Conservation (phyloP, 148 eudicot species). For the Silene uniflora region DNA sequence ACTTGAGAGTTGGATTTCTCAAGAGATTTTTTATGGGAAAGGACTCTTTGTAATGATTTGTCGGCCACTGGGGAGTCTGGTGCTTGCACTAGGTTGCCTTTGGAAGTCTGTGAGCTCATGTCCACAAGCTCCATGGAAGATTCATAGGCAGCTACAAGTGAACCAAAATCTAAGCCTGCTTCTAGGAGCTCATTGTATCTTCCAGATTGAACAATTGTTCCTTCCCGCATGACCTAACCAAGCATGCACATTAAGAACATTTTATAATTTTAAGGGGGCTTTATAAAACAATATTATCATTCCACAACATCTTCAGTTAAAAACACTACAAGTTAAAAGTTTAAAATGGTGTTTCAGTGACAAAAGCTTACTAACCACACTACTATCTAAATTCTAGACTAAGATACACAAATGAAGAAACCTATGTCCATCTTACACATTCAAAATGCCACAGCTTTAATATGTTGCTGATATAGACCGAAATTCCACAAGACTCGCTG, state of each 20-base stretch:
- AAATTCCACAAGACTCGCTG: background rate
- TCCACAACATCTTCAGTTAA: background rate
- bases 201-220: constrained; percentile 83
- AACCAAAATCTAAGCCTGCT: constrained; percentile 65
- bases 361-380: background rate
- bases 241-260: background rate
- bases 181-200: constrained; percentile 58
- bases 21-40: constrained; percentile 23
- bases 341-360: background rate
- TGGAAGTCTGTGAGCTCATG: constrained; percentile 25
- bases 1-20: constrained; percentile 28
- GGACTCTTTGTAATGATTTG: constrained; percentile 26
- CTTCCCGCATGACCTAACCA: constrained; percentile 87
- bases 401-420: background rate
- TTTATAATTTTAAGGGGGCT: background rate
- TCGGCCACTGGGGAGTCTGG: constrained; percentile 30
- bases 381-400: background rate
- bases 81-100: constrained; percentile 11
- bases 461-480: too few species aligned
- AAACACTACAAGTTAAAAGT: background rate
- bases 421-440: background rate
- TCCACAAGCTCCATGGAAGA: constrained; percentile 57
- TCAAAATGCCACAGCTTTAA: background rate
- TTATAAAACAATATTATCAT: background rate
- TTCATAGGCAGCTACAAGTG: constrained; percentile 60